A percentile compares a stretch with the other conserved stretches of the same genome.
These are phyloP conservation scores for Zymoseptoria passerinii DNA, from an alignment of 2,329 filamentous ascomycete species.

Conservation along the genomic window DNA sequence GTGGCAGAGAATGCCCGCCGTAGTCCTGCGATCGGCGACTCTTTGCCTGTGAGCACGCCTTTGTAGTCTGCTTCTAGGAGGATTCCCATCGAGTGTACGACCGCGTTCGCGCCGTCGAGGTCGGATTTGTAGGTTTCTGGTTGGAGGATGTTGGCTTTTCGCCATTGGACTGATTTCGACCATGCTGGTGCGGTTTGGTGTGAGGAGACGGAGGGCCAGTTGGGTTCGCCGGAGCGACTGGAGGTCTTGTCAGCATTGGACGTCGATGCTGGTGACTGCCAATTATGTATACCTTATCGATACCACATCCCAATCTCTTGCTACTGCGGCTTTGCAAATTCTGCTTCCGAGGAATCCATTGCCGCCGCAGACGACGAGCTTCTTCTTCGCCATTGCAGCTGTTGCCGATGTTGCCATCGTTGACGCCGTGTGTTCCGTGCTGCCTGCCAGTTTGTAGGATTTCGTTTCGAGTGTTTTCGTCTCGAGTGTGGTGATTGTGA, in stretches of 20 bases:
- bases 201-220: slow-evolving; percentile 72
- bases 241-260: neutral
- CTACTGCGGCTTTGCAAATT: slow-evolving; percentile 84
- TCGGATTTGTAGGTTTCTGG: slow-evolving; percentile 71
- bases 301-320: slow-evolving; percentile 81
- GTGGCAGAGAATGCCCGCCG: slow-evolving; percentile 66
- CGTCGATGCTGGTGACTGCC: neutral
- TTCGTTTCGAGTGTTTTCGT: neutral
- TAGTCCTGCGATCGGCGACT: slow-evolving; percentile 71
- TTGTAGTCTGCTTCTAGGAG: slow-evolving; percentile 98
- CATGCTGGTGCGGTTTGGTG: slow-evolving; percentile 65
- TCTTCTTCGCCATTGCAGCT: slow-evolving; percentile 47
- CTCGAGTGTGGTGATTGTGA: neutral
- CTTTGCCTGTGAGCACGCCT: slow-evolving; percentile 72
- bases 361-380: slow-evolving; percentile 83
- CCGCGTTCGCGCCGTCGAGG: slow-evolving; percentile 68
- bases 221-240: slow-evolving; percentile 83
- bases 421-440: neutral
- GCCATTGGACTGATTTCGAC: slow-evolving; percentile 78
- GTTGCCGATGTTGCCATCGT: slow-evolving; percentile 15
- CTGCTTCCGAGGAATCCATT: slow-evolving; percentile 79
- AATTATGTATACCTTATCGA: slow-evolving; percentile 65
- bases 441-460: neutral
- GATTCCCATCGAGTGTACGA: slow-evolving; percentile 94
- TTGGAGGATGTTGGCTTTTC: slow-evolving; percentile 76